Base-by-base conservation (phyloP, 371 early-diverging fungal genomes). In the Conidiobolus incongruus region DNA sequence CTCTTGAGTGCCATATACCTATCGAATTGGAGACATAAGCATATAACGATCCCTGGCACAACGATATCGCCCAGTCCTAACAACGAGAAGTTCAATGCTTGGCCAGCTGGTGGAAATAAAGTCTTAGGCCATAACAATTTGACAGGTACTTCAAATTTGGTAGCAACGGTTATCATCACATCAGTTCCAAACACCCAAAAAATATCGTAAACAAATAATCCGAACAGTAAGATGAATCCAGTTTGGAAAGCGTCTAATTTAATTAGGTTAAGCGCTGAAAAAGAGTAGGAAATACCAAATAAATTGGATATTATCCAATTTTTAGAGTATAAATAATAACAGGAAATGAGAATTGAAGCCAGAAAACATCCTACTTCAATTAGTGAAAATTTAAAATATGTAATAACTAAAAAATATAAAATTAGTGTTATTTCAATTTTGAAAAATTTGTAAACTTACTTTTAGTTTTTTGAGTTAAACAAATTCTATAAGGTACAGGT, bases 161-260 rank as follows among this genome's bases (percentile, higher is more conserved):
- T 89, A 35, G 97, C 97, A 28, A 96, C 97, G 0, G 83, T 80
- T 19, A 94, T 90, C 97, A 96, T 96, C 39, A 96, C 97, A 41
- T 88, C 87, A 1, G 95, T 93, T 23, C 92, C 92, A 67, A 94
- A 96, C 42, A 96, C 97, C 95, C 95, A 96, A 52, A 94, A 96
- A 44, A 96, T 77, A 58, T 96, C 97, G 53, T 96, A 96, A 36
- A 90, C 54, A 62, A 96, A 96, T 34, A 96, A 61, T 23, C 88
- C 92, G 34, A 72, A 61, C 30, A 96, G 70, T 35, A 96, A 68
- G 34, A 88, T 80, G 63, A 89, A 82, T 19, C 92, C 97, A 1
- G 93, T 93, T 57, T 74, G 72, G 71, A 93, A 91, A 0, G 91
- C 86, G 55, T 93, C 94, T 31, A 94, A 65, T 1, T 81, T 72